phyloP scores from a whole-genome alignment of 371 early-diverging fungal species.

The Sanchytrium tribonematis region DNA sequence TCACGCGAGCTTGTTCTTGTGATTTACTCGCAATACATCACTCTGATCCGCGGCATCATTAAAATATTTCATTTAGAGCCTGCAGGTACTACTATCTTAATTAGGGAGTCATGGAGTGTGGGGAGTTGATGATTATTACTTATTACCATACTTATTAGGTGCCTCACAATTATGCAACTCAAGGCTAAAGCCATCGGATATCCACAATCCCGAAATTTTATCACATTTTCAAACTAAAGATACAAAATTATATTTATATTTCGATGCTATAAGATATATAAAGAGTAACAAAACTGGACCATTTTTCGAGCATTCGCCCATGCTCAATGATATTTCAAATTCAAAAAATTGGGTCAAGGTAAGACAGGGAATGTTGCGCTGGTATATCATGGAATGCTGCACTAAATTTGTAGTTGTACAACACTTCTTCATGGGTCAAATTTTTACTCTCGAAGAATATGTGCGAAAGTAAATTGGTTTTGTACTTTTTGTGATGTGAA shows the following conservation, averaged over 20 bases:
- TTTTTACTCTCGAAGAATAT: background rate
- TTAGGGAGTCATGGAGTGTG: slow-evolving; percentile 82
- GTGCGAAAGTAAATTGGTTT: background rate
- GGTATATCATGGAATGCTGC: background rate
- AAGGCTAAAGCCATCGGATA: background rate
- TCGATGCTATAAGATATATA: background rate
- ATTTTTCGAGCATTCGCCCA: background rate
- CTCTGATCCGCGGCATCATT: background rate
- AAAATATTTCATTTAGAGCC: slow-evolving; percentile 38
- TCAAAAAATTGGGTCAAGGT: background rate
- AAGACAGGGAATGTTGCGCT: background rate
- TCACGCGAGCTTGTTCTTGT: background rate
- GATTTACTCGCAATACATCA: background rate
- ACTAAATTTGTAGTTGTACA: background rate
- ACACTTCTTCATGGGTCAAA: background rate
- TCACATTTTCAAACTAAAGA: background rate
- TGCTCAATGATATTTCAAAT: background rate
- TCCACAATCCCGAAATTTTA: background rate
- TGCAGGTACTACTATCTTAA: slow-evolving; percentile 25
- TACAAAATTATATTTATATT: background rate
- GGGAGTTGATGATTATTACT: slow-evolving; percentile 96
- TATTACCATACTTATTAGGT: slow-evolving; percentile 87
- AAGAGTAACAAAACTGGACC: background rate
- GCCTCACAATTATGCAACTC: slow-evolving; percentile 35
- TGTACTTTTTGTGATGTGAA: background rate